phyloP scores from a whole-genome alignment of 1,284 basidiomycete genomes.

The Termitomyces sp. region DNA sequence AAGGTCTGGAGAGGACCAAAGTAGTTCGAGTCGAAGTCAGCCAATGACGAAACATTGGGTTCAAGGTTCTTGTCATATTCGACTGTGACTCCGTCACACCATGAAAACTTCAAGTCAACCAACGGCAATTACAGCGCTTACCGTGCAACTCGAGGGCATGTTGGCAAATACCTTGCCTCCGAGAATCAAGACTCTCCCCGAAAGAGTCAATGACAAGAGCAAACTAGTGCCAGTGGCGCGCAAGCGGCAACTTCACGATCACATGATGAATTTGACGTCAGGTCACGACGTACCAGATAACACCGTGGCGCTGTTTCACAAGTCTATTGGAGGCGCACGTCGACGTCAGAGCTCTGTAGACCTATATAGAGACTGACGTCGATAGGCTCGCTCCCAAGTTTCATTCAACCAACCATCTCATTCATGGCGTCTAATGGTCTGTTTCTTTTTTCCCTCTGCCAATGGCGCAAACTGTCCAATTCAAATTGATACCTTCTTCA shows the following conservation, averaged over 20 bases:
- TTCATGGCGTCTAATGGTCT: slow-evolving; percentile 12
- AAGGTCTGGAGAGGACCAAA: neutral
- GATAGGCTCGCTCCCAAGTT: neutral
- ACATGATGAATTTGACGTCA: slow-evolving; percentile 6
- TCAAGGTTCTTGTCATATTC: too few relatives aligned
- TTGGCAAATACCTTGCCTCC: too few relatives aligned
- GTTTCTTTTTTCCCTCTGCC: neutral
- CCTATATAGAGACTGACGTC: slow-evolving; percentile 1
- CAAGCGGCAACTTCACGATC: neutral
- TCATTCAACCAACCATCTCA: neutral
- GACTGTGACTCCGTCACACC: too few relatives aligned
- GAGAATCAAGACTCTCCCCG: too few relatives aligned
- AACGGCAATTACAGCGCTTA: too few relatives aligned
- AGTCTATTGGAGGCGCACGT: slow-evolving; percentile 1
- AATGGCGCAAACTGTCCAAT: too few relatives aligned
- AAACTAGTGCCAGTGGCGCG: too few relatives aligned
- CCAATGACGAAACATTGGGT: neutral
- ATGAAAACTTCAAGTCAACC: too few relatives aligned
- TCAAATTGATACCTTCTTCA: neutral
- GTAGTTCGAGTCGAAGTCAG: neutral
- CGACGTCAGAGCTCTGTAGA: slow-evolving; percentile 5
- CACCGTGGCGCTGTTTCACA: slow-evolving; percentile 3
- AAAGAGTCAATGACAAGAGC: too few relatives aligned
- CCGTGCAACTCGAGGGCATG: too few relatives aligned
- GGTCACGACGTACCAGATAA: too few relatives aligned